Percentiles rank a stretch among this genome's conserved stretches.
Conservation (phyloP, 2,329 filamentous ascomycete genomes). For the Colletotrichum falcatum region DNA sequence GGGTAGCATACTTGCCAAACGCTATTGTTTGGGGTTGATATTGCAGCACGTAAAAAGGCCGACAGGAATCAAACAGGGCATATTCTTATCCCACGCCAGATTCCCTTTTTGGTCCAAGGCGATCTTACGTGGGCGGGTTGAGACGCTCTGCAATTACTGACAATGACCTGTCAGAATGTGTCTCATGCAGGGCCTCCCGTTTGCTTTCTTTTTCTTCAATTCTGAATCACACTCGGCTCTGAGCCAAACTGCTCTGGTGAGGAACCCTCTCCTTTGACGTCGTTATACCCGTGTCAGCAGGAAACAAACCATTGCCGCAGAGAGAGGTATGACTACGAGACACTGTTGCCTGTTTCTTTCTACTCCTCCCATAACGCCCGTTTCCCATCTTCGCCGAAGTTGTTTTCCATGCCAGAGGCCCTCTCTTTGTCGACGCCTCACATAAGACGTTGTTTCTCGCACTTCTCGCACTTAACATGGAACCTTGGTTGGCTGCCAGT, state of each 20-base stretch:
- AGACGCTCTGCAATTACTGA: conserved; percentile 13
- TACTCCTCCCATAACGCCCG: neutral
- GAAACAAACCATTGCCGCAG: conserved; percentile 22
- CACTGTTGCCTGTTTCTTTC: conserved; percentile 21
- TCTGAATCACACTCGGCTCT: conserved; percentile 17
- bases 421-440: conserved; percentile 11
- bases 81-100: conserved; percentile 11
- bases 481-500: neutral
- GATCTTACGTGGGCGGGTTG: conserved; percentile 7
- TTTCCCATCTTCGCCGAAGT: conserved; percentile 14
- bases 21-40: conserved; percentile 28
- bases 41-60: conserved; percentile 7
- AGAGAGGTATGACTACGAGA: conserved; percentile 5
- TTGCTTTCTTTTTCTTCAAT: conserved; percentile 29
- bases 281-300: conserved; percentile 5
- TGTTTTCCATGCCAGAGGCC: neutral
- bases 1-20: neutral
- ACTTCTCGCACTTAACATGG: neutral
- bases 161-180: conserved; percentile 31
- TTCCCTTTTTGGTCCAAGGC: neutral
- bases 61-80: conserved; percentile 23
- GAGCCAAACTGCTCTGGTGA: conserved; percentile 16
- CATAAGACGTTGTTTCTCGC: conserved; percentile 1
- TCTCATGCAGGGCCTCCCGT: conserved; percentile 24
- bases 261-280: conserved; percentile 9